phyloP scores from a whole-genome alignment of 1,139 yeast genomes.

The Arxiozyma heterogenica region DNA sequence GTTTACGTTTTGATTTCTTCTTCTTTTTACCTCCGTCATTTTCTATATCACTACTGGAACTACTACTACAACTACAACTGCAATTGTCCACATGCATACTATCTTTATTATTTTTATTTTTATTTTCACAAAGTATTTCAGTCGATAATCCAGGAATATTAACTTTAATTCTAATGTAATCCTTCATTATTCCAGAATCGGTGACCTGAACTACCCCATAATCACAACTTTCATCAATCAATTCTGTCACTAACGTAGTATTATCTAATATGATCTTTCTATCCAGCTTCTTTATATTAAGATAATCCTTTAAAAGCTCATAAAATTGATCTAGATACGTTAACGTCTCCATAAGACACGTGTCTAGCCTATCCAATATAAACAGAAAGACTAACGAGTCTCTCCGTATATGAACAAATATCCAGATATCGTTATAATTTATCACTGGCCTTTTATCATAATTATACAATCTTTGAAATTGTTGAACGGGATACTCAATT shows the following conservation, averaged over 20 bases:
- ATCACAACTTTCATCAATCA: conserved; percentile 66
- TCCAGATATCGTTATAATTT: conserved; percentile 1
- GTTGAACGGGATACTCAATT: conserved; percentile 6
- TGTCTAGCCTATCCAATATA: conserved; percentile 33
- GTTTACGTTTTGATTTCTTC: conserved; percentile 2
- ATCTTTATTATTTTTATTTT: neutral
- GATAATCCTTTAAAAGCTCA: conserved; percentile 48
- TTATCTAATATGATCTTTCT: conserved; percentile 57
- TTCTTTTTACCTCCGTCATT: conserved; percentile 8
- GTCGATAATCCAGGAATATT: conserved; percentile 19
- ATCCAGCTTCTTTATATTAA: conserved; percentile 39
- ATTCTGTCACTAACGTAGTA: conserved; percentile 57
- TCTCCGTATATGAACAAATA: conserved; percentile 43
- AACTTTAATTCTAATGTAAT: conserved; percentile 44
- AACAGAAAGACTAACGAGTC: conserved; percentile 50
- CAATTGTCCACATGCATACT: neutral
- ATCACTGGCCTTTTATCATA: conserved; percentile 31
- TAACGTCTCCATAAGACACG: conserved; percentile 48
- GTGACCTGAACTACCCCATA: conserved; percentile 68
- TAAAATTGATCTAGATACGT: conserved; percentile 53
- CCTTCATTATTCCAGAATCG: conserved; percentile 60
- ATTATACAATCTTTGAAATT: conserved; percentile 14
- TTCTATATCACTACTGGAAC: neutral
- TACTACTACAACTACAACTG: neutral
- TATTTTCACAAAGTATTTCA: conserved; percentile 15